Conservation (phyloP, 352 stramenopile genomes). For the Pythium grandisporangium region DNA sequence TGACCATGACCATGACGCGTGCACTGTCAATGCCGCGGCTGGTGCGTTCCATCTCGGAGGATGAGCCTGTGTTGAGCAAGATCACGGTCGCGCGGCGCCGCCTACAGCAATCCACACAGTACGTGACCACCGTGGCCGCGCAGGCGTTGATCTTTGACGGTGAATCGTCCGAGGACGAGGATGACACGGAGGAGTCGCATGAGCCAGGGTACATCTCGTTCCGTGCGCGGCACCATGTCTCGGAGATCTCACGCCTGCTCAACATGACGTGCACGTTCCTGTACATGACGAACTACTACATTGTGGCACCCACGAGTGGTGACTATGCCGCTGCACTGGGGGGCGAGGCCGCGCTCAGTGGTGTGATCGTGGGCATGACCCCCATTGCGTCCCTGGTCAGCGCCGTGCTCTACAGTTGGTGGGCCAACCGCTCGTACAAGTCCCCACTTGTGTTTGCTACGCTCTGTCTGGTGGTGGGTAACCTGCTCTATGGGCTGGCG, state of each 20-base stretch:
- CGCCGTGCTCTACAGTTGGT: slow-evolving; percentile 93
- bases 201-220: slow-evolving; percentile 32
- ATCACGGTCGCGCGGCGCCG: slow-evolving; percentile 55
- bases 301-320: slow-evolving; percentile 92
- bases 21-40: slow-evolving; percentile 3
- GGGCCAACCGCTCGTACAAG: slow-evolving; percentile 88
- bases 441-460: slow-evolving; percentile 77
- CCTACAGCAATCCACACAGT: slow-evolving; percentile 75
- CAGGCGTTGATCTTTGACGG: slow-evolving; percentile 76
- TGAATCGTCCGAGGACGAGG: slow-evolving; percentile 78
- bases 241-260: slow-evolving; percentile 71
- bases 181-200: slow-evolving; percentile 31
- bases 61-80: slow-evolving; percentile 64
- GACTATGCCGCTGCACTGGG: slow-evolving; percentile 89
- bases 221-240: slow-evolving; percentile 32
- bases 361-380: slow-evolving; percentile 96
- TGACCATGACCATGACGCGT: not conserved
- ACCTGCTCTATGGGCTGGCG: slow-evolving; percentile 82
- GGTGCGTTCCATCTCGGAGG: slow-evolving; percentile 54
- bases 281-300: slow-evolving; percentile 99
- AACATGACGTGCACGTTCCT: slow-evolving; percentile 95
- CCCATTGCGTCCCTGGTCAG: slow-evolving; percentile 91
- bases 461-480: slow-evolving; percentile 75
- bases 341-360: slow-evolving; percentile 81
- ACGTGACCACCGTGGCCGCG: slow-evolving; percentile 76